These are phyloP conservation scores for Candida lessepsii DNA, from an alignment of 805 yeast genomes.

Conservation along the genomic window DNA sequence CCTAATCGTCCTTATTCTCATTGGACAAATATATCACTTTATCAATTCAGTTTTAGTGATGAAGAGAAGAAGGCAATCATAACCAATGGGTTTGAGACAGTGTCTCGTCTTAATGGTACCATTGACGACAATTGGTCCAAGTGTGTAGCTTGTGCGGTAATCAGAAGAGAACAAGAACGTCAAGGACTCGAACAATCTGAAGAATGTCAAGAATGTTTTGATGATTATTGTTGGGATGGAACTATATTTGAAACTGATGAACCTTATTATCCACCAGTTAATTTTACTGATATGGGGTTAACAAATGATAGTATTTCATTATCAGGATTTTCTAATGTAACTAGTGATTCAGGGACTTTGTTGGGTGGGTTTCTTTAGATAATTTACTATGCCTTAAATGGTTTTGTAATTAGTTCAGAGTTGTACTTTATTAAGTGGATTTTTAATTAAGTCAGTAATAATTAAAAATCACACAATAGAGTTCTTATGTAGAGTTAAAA, in stretches of 20 bases:
- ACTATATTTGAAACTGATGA: constrained; percentile 13
- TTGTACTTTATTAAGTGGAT: too few relatives aligned
- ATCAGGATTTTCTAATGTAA: background rate
- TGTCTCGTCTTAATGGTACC: constrained; percentile 32
- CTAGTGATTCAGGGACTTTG: background rate
- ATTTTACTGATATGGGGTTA: constrained; percentile 29
- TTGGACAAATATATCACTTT: constrained; percentile 34
- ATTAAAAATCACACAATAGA: too few relatives aligned
- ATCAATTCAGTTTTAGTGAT: constrained; percentile 33
- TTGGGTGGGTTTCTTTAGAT: too few relatives aligned
- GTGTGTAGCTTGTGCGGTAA: constrained; percentile 43
- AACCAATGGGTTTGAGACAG: constrained; percentile 37
- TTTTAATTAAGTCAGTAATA: too few relatives aligned
- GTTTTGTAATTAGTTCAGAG: too few relatives aligned
- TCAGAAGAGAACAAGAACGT: constrained; percentile 41
- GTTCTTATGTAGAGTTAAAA: too few relatives aligned
- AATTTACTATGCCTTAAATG: too few relatives aligned
- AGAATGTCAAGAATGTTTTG: constrained; percentile 37
- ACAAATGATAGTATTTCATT: constrained; percentile 23
- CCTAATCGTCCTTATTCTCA: constrained; percentile 38
- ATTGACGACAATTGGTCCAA: constrained; percentile 36
- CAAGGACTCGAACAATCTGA: constrained; percentile 33
- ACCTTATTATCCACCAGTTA: constrained; percentile 21
- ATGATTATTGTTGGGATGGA: constrained; percentile 43
- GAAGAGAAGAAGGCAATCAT: constrained; percentile 36